Base-by-base conservation (phyloP, 164 flowering plant genomes). In the Saururus chinensis region DNA sequence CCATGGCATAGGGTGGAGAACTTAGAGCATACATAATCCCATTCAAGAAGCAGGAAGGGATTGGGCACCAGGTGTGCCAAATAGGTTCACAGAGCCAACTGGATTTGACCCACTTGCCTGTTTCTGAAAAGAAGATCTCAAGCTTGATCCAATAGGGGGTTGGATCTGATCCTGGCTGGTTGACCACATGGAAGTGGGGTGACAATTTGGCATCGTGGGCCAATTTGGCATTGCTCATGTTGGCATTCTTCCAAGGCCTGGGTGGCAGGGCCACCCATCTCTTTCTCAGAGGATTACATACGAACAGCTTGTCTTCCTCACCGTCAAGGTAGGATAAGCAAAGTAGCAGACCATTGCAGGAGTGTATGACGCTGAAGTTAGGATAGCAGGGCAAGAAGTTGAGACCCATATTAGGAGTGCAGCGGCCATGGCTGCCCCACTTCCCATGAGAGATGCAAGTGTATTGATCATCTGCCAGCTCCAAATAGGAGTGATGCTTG, bases 201-300 rank as follows among this genome's bases (percentile, higher is more conserved):
- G 40, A 20, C 30, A 21, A 11, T 8, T 56, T 24, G 9, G 59
- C 30, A 56, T 56, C 59, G 10, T 10, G 25, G n/a, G 26, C 25
- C 26, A 56, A 25, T 25, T 30, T 24, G 14, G 59, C 59, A 20
- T 9, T 25, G 25, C 17, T 16, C 23, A 22, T 21, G 9, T 24
- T 30, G 3, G 25, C 2, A 1, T 9, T 0, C 23, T 14, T 30
- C 25, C 16, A 19, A 22, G 35, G 23, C 14, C 40, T 4, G 12
- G 59, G 59, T 7, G 59, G 59, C 19, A 56, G 40, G 19, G n/a
- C 35, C 23, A 56, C 59, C 59, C 59, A 56, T 56, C 10, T 26
- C 40, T 26, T 56, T 25, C 19, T 21, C 9, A 56, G 17, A 56
- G 59, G 59, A 26, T 56, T 56, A 25, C 59, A 56, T 24, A 56